A percentile compares a stretch with the other conserved stretches of the same genome.
Conservation (phyloP, 2,329 filamentous ascomycete genomes). For the Trichoderma hamatum region DNA sequence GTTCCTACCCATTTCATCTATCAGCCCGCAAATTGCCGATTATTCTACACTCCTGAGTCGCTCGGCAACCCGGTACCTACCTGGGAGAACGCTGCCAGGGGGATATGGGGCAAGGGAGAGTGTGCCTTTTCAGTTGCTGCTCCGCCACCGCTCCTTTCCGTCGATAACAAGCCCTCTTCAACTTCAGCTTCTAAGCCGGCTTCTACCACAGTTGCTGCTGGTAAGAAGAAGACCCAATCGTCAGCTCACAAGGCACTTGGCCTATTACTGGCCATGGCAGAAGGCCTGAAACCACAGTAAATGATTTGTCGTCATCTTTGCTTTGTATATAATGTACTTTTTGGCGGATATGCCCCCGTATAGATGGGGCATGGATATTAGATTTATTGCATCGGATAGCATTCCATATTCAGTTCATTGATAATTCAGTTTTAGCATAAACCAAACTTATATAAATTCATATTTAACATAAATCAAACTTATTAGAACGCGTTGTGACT, state of each 20-base stretch:
- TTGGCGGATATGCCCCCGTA: background rate
- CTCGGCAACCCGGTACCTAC: slow-evolving; percentile 41
- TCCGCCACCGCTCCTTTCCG: background rate
- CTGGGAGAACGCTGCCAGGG: slow-evolving; percentile 45
- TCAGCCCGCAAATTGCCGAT: slow-evolving; percentile 58
- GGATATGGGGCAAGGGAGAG: slow-evolving; percentile 16
- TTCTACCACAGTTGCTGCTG: background rate
- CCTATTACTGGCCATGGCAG: slow-evolving; percentile 15
- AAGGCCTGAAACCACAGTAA: background rate
- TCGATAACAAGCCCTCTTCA: background rate
- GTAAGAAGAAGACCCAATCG: slow-evolving; percentile 5
- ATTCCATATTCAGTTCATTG: background rate
- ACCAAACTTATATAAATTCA: background rate
- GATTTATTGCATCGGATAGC: background rate
- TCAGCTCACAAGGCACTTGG: slow-evolving; percentile 23
- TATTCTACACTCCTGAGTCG: slow-evolving; percentile 59
- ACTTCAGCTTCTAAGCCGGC: background rate
- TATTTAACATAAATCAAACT: background rate
- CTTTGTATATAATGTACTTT: background rate
- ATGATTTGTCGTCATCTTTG: background rate
- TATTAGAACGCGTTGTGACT: background rate
- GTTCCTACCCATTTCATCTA: slow-evolving; percentile 61
- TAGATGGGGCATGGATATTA: slow-evolving; percentile 8
- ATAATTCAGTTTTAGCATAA: background rate
- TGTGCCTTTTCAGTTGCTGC: slow-evolving; percentile 4